Conservation (phyloP, 1,284 basidiomycete genomes). For the Fomes fomentarius region DNA sequence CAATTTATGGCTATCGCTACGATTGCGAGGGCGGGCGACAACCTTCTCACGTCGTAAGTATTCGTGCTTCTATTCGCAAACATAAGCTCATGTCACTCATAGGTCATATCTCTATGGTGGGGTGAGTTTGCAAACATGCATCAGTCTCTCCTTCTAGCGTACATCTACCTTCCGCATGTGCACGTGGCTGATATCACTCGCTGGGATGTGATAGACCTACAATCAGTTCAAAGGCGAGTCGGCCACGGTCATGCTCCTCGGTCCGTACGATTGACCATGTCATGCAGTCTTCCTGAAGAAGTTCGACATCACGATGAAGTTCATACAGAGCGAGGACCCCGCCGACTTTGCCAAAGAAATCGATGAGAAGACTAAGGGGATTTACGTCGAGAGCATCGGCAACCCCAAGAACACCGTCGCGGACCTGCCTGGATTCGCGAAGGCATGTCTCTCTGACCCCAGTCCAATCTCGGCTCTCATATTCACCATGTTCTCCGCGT, state of each 20-base stretch:
- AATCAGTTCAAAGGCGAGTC: constrained; percentile 83
- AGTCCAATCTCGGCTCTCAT: constrained; percentile 8
- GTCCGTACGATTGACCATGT: background rate
- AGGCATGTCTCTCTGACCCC: constrained; percentile 42
- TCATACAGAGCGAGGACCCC: constrained; percentile 67
- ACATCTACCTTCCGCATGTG: too few relatives aligned
- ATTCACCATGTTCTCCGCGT: background rate
- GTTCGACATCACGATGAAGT: constrained; percentile 81
- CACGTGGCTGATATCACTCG: too few relatives aligned
- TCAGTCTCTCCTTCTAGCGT: too few relatives aligned
- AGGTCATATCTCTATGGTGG: constrained; percentile 72
- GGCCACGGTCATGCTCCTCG: background rate
- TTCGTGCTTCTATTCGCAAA: background rate
- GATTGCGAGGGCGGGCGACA: constrained; percentile 75
- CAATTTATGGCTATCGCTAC: constrained; percentile 79
- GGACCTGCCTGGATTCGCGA: constrained; percentile 75
- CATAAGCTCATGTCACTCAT: background rate
- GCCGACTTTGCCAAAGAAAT: constrained; percentile 75
- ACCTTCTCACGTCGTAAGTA: constrained; percentile 74
- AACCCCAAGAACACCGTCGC: constrained; percentile 85
- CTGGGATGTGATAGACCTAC: constrained; percentile 59
- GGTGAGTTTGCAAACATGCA: constrained; percentile 42
- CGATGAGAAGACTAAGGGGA: constrained; percentile 77
- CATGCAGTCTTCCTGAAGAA: constrained; percentile 61
- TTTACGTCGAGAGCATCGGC: constrained; percentile 85